Percentiles rank a stretch among this genome's conserved stretches.
phyloP scores from a whole-genome alignment of 2,329 filamentous ascomycete species.

The Chalaropsis thielavioides region DNA sequence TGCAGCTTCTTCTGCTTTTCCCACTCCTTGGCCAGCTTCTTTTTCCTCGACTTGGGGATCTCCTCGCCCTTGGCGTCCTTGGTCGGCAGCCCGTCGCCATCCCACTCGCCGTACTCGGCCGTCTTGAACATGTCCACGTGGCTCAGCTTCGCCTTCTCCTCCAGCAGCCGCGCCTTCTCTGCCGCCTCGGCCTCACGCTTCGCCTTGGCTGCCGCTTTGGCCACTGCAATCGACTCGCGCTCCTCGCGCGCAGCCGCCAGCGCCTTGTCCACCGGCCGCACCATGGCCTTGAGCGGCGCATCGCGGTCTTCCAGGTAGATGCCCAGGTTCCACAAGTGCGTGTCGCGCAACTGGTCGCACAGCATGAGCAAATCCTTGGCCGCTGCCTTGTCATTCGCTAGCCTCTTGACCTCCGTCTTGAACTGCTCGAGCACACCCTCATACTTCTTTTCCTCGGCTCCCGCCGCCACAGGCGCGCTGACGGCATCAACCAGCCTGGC shows the following conservation, averaged over 20 bases:
- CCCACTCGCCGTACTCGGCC: constrained; percentile 60
- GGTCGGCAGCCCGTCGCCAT: constrained; percentile 65
- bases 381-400: constrained; percentile 34
- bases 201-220: constrained; percentile 40
- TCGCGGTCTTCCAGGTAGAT: constrained; percentile 77
- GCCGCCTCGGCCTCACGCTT: constrained; percentile 36
- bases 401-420: constrained; percentile 37
- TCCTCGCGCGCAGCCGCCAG: constrained; percentile 45
- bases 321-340: constrained; percentile 64
- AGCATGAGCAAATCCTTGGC: constrained; percentile 58
- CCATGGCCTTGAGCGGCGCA: constrained; percentile 53
- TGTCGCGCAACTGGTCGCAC: constrained; percentile 68
- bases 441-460: constrained; percentile 30
- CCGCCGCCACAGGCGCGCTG: constrained; percentile 29
- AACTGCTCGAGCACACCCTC: constrained; percentile 33
- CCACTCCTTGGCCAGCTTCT: constrained; percentile 82
- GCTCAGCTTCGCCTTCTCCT: constrained; percentile 40
- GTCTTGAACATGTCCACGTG: constrained; percentile 43
- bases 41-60: constrained; percentile 61
- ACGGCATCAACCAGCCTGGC: constrained; percentile 35
- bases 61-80: constrained; percentile 66
- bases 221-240: constrained; percentile 40
- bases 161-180: constrained; percentile 30
- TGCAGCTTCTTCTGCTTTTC: constrained; percentile 77
- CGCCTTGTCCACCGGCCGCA: constrained; percentile 47